Base-by-base conservation (phyloP, 1,284 basidiomycete species). In the Mycosarcoma mackinlayi region DNA sequence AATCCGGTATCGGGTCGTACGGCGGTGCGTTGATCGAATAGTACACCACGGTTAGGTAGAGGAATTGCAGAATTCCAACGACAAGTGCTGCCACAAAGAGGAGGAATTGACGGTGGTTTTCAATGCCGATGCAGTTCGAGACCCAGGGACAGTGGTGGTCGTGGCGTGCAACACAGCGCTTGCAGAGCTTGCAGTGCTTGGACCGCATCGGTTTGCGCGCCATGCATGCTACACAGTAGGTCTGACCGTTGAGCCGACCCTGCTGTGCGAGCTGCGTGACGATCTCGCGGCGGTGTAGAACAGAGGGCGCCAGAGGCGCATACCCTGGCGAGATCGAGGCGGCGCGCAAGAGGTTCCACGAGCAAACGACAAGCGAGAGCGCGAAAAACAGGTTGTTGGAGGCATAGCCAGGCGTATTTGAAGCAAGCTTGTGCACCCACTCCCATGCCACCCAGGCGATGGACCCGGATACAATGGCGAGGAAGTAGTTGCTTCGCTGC, bases 61-160 rank as follows among this genome's bases (percentile, higher is more conserved):
- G 89, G 75, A 97, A 98, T 23, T 88, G 82, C 13, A 86, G 66
- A 44, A 98, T 90, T 3, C 92, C 94, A 18, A 89, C 75, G 30
- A 97, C 92, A 16, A 98, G 88, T 1, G 90, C 89, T 0, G 87
- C 85, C 25, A 99, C 90, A 78, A 98, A 98, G 9, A 94, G 82
- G 28, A 98, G 85, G 84, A 99, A 98, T 79, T 95, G 91, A 13
- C 94, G 90, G 78, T 98, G 95, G 79, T 98, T 98, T 70, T 92
- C 90, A 47, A 89, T 87, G n/a, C 96, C 96, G 54, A 98, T 64
- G 83, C 95, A 98, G 84, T 98, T 98, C 91, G 93, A 96, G n/a
- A 98, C 90, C 95, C 95, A 99, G 8, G 96, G 96, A 78, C 95
- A 98, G 80, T 98, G 94, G 30, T 82, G 80, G 46, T 82, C 80